Conservation (phyloP, 2,329 filamentous ascomycete genomes). For the Beauveria rudraprayagi region DNA sequence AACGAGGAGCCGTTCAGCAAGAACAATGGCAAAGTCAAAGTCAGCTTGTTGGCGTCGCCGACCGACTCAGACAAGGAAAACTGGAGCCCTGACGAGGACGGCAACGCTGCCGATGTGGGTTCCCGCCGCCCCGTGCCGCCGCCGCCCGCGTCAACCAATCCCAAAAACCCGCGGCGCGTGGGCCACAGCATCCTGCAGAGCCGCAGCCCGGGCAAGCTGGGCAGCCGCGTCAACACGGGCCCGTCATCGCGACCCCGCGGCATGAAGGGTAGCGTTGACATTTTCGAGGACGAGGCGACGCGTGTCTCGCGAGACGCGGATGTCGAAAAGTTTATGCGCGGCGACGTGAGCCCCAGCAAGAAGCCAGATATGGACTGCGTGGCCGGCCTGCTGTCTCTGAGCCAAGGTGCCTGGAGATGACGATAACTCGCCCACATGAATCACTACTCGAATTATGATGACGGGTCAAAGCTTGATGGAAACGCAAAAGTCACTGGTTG, state of each 20-base stretch:
- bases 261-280: slow-evolving; percentile 31
- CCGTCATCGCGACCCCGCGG: slow-evolving; percentile 29
- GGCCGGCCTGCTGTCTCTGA: slow-evolving; percentile 78
- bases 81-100: slow-evolving; percentile 54
- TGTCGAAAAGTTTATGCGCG: slow-evolving; percentile 65
- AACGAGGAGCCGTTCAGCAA: slow-evolving; percentile 16
- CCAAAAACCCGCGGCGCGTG: slow-evolving; percentile 31
- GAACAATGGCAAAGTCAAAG: slow-evolving; percentile 27
- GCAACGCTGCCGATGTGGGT: slow-evolving; percentile 25
- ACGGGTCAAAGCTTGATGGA: background rate
- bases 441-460: background rate
- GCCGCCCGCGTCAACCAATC: slow-evolving; percentile 17
- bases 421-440: background rate
- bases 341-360: slow-evolving; percentile 59
- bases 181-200: slow-evolving; percentile 35
- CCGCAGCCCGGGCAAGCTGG: slow-evolving; percentile 25
- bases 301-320: slow-evolving; percentile 40
- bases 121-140: slow-evolving; percentile 25
- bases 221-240: slow-evolving; percentile 33
- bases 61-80: slow-evolving; percentile 92
- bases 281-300: slow-evolving; percentile 44
- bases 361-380: slow-evolving; percentile 81
- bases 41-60: slow-evolving; percentile 30
- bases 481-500: slow-evolving; percentile 4
- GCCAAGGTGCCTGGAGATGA: slow-evolving; percentile 84